A percentile compares a stretch with the other conserved stretches of the same genome.
phyloP scores from a whole-genome alignment of 805 yeast species.

The Candida incommunis region DNA sequence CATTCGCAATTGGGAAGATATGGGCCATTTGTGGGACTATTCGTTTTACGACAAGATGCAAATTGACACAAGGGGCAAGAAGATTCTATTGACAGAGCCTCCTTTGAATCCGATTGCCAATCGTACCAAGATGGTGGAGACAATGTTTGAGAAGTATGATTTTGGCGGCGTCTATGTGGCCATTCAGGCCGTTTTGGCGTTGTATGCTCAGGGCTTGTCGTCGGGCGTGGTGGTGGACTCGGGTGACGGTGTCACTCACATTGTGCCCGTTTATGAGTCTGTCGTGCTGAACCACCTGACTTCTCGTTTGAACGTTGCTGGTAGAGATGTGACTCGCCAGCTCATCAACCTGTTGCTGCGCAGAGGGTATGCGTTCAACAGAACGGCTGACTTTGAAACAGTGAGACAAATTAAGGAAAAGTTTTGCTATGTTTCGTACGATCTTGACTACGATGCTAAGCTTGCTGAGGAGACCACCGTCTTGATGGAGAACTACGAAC shows the following conservation, averaged over 20 bases:
- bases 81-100: conserved; percentile 87
- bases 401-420: conserved; percentile 97
- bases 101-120: conserved; percentile 93
- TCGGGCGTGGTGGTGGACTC: conserved; percentile 98
- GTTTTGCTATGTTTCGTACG: conserved; percentile 88
- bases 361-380: conserved; percentile 94
- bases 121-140: conserved; percentile 82
- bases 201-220: conserved; percentile 91
- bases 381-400: conserved; percentile 98
- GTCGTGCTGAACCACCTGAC: conserved; percentile 93
- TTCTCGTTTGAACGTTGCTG: conserved; percentile 89
- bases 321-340: conserved; percentile 96
- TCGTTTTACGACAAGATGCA: conserved; percentile 87
- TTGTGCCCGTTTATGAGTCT: conserved; percentile 95
- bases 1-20: conserved; percentile 95
- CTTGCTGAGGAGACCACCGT: conserved; percentile 92
- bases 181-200: conserved; percentile 93
- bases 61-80: conserved; percentile 56
- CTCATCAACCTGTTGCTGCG: conserved; percentile 80
- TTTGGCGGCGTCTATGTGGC: conserved; percentile 93
- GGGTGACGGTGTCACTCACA: conserved; percentile 97
- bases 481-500: conserved; percentile 76
- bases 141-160: conserved; percentile 81
- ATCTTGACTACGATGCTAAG: conserved; percentile 75
- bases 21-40: conserved; percentile 97